Percentiles rank a stretch among this genome's conserved stretches.
Conservation (phyloP, 805 yeast genomes). For the Candida nanaspora region DNA sequence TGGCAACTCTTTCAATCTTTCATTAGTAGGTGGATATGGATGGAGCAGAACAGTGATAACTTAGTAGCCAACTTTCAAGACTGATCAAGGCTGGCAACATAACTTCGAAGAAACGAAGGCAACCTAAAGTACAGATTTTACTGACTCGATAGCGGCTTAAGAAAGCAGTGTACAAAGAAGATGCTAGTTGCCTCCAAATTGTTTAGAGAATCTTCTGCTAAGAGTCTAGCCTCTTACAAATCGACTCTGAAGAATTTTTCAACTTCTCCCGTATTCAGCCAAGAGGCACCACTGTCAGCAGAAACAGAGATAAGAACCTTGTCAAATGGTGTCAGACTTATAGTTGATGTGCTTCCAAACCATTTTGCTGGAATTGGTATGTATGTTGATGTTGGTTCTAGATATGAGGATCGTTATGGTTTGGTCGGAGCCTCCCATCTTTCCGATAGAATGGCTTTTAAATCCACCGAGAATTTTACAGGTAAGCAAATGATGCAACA, state of each 20-base stretch:
- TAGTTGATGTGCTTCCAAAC: conserved; percentile 80
- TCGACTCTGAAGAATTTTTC: background rate
- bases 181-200: background rate
- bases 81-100: too few species aligned
- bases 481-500: conserved; percentile 69
- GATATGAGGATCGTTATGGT: conserved; percentile 55
- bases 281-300: background rate
- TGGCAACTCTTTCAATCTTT: too few species aligned
- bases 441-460: conserved; percentile 79
- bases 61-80: too few species aligned
- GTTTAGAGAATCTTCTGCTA: background rate
- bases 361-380: conserved; percentile 89
- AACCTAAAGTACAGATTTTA: too few species aligned
- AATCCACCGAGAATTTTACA: conserved; percentile 50
- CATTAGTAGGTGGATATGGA: too few species aligned
- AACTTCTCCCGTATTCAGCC: background rate
- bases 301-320: conserved; percentile 32
- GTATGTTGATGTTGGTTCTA: conserved; percentile 84
- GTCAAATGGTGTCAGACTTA: conserved; percentile 72
- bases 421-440: conserved; percentile 77
- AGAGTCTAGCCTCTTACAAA: background rate
- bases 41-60: too few species aligned
- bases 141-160: too few species aligned
- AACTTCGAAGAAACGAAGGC: too few species aligned
- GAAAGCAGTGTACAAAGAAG: too few species aligned